Evolutionary conservation across 164 flowering plant species (phyloP), one percentile per base, ranked within the genome.

Genomic region (Liquidambar formosana): DNA sequence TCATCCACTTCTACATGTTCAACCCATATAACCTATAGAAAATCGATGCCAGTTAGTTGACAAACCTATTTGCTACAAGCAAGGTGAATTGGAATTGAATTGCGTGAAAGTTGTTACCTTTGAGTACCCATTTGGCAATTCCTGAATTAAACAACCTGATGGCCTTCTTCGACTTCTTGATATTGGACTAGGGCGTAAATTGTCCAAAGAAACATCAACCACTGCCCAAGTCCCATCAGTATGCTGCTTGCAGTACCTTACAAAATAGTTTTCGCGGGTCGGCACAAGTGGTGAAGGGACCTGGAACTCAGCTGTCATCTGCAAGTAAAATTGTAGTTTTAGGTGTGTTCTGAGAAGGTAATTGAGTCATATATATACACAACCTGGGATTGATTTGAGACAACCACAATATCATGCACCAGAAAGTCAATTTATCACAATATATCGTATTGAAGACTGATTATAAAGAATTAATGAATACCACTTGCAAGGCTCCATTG

Each of bases 401-500:
- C 2, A 33, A 33, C 41, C 0, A 57, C 15, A 44, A 46, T n/a
- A 13, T 16, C 41, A 46, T 26, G 47, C 33, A 6, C 12, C 26
- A 19, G 14, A 9, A 44, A 15, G 52, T 3, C 23, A 8, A 33
- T 33, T 38, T 0, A 33, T n/a, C n/a, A n/a, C n/a, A n/a, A n/a
- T n/a, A n/a, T n/a, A n/a, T n/a, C n/a, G n/a, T n/a, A n/a, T n/a
- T n/a, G n/a, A n/a, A n/a, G n/a, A n/a, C n/a, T n/a, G n/a, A n/a
- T n/a, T n/a, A n/a, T n/a, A n/a, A n/a, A n/a, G n/a, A n/a, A n/a
- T n/a, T n/a, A n/a, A n/a, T n/a, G n/a, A n/a, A 14, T 92, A 94
- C 98, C 97, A 90, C 96, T 90, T 94, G 98, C 63, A 94, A 71
- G 51, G 98, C 98, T 68, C 98, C 97, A 75, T 94, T 89, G 74